Conservation (phyloP, 164 flowering plant genomes). For the Stephania japonica region DNA sequence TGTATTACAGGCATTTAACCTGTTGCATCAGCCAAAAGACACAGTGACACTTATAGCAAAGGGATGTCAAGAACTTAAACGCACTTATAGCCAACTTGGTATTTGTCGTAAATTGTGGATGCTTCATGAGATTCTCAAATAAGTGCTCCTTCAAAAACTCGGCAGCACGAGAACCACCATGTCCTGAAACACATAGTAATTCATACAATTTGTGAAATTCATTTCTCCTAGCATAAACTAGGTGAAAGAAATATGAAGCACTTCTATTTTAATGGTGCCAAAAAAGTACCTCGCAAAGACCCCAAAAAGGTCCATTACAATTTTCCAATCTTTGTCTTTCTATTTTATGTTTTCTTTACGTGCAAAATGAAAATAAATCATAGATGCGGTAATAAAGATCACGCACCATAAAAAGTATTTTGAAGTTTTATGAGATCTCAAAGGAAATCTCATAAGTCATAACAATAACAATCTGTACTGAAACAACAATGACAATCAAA, state of each 20-base stretch:
- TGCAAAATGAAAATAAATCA: background rate
- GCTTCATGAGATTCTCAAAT: slow-evolving; percentile 87
- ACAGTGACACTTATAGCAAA: background rate
- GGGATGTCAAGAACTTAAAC: slow-evolving; percentile 24
- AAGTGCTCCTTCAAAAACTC: slow-evolving; percentile 83
- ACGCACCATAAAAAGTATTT: background rate
- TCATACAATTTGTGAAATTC: background rate
- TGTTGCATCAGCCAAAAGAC: background rate
- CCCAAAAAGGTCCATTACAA: background rate
- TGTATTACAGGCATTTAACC: slow-evolving; percentile 1
- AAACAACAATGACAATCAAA: background rate
- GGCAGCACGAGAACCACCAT: slow-evolving; percentile 99
- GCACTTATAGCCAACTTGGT: slow-evolving; percentile 84
- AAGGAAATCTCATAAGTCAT: background rate
- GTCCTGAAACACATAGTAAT: slow-evolving; percentile 45
- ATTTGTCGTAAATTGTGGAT: slow-evolving; percentile 67
- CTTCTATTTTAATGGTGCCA: background rate
- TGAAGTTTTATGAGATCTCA: too few species aligned
- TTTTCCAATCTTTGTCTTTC: background rate
- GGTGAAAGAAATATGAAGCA: background rate
- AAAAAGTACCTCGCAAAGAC: background rate
- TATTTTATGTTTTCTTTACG: background rate
- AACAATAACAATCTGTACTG: background rate
- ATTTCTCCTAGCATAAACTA: background rate
- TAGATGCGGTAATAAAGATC: background rate